Base-by-base conservation (phyloP, 176 grass and related monocot genomes). In the Musa schizocarpa region DNA sequence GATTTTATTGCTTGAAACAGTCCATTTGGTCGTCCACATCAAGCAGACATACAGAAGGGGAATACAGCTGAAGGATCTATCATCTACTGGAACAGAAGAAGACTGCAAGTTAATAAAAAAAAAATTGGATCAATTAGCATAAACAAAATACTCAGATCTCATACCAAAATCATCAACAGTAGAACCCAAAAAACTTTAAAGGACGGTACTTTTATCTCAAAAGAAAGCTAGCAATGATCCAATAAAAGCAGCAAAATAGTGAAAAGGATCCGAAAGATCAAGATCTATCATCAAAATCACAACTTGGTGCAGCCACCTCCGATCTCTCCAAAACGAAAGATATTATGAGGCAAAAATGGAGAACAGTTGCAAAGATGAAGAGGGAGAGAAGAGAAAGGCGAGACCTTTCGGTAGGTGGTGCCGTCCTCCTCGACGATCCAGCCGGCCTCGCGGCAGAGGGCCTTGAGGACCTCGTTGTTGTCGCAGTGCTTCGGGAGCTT, bases 401-500 rank as follows among this genome's bases (percentile, higher is more conserved):
- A 21, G 5, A 78, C 76, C 50, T 34, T 78, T 27, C 76, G 76
- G 63, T 67, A 78, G 23, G 76, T 78, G 51, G 76, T 68, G 63
- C 76, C 76, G 63, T 78, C 76, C 20, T 78, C 76, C 63, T 67
- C 63, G 21, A 78, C 76, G 76, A 68, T 67, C 76, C 76, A 78
- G 13, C 76, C 76, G 14, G 76, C 63, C 76, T 78, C 63, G 50
- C 23, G 13, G 51, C 76, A 78, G 51, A 78, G 64, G 63, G 63
- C 76, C 51, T 78, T 78, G 63, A 78, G 76, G 63, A 78, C 50
- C 23, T 78, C 76, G 76, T 78, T 78, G 63, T 78, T 78, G 62
- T 78, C 76, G 76, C 63, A 78, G 76, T 78, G 76, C 51, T 78
- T 78, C 50, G 76, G 76, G 14, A 78, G 76, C 23, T 66, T 68